Evolutionary conservation across 2,329 filamentous ascomycete genomes (phyloP), one percentile per base, ranked within the genome.

Genomic region (Aspergillus tamarii): DNA sequence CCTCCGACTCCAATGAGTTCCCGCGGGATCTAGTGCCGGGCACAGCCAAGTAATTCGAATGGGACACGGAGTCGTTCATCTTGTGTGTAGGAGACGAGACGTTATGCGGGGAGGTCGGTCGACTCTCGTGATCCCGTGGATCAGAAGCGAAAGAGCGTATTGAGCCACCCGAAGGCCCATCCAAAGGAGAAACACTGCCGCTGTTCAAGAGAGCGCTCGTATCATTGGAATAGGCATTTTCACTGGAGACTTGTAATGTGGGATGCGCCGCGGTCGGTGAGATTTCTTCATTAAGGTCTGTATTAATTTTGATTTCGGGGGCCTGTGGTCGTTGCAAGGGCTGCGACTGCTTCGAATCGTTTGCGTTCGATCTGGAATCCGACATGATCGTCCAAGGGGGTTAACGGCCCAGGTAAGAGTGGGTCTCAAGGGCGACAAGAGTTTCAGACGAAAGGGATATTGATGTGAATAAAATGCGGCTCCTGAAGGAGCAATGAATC

Each of bases 31-130:
- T 81, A n/a, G 83, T 77, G 2, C 84, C 85, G 3, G 89, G 89
- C 1, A 91, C 89, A 0, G 87, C 83, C 36, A 91, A 80, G 70
- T 88, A 89, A 60, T 84, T 86, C 6, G 78, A 76, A 60, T 83
- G 77, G n/a, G 78, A 71, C 48, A 85, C 78, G 14, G 78, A 71
- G 32, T 86, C 85, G 36, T 81, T 80, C 69, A 80, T 81, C 68
- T 83, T 84, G 23, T 82, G 77, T 12, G 84, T 83, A 2, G 88
- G 88, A 12, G 88, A 89, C 0, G 87, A 90, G 46, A 90, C 78
- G 77, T 91, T 90, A 74, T 90, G 88, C 7, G 88, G 87, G 46
- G 88, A 90, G 2, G 85, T 88, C 12, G 88, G 88, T 69, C 87
- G 81, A 70, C 86, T 88, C 53, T 87, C 86, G 62, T 70, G 72